These are phyloP conservation scores for Candida berthetii DNA, from an alignment of 805 yeast species.

Conservation along the genomic window DNA sequence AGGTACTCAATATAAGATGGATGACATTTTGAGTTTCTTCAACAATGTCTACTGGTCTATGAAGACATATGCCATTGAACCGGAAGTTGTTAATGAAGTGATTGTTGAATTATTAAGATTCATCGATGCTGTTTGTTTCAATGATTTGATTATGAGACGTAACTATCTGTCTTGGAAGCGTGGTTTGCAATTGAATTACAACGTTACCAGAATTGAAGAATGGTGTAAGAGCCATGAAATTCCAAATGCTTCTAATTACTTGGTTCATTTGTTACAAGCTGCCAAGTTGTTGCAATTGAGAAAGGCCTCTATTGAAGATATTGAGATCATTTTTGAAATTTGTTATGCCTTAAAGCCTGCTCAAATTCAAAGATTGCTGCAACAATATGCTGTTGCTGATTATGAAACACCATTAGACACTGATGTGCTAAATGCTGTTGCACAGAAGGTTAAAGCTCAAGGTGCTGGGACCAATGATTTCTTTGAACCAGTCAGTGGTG, in stretches of 20 bases:
- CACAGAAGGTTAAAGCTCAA: conserved; percentile 67
- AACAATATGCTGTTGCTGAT: conserved; percentile 88
- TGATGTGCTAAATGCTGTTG: conserved; percentile 72
- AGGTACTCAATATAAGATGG: conserved; percentile 80
- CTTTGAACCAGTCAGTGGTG: conserved; percentile 62
- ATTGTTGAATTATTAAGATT: conserved; percentile 76
- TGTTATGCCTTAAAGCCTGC: conserved; percentile 91
- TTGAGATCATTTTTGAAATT: conserved; percentile 87
- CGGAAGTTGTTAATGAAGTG: conserved; percentile 77
- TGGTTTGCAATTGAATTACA: conserved; percentile 93
- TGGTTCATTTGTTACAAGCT: conserved; percentile 86
- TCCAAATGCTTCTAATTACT: conserved; percentile 77
- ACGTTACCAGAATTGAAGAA: conserved; percentile 93
- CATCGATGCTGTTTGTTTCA: conserved; percentile 91
- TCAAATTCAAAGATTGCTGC: conserved; percentile 89
- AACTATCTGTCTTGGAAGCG: conserved; percentile 96
- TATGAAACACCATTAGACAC: conserved; percentile 90
- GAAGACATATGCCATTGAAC: conserved; percentile 85
- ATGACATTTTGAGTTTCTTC: conserved; percentile 84
- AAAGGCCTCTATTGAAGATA: conserved; percentile 84
- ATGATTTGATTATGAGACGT: conserved; percentile 91
- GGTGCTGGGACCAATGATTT: conserved; percentile 54
- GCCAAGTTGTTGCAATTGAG: conserved; percentile 89
- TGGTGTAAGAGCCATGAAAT: conserved; percentile 96
- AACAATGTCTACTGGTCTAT: conserved; percentile 89